Evolutionary conservation across 2,329 filamentous ascomycete species (phyloP), one percentile per base, ranked within the genome.

Genomic region (Xenoacremonium recifei): DNA sequence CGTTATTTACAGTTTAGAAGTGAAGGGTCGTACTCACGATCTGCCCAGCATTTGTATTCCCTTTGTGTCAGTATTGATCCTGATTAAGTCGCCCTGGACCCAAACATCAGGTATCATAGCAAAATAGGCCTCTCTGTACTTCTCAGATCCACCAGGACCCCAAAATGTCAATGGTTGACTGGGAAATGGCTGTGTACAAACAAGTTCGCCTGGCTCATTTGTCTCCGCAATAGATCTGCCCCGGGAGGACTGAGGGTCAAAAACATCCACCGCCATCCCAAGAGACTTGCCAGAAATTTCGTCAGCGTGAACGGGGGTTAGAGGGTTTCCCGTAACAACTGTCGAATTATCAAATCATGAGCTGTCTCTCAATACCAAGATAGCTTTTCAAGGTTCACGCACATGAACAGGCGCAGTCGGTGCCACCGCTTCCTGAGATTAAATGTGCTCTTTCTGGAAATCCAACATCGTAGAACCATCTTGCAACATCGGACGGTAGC

Each of bases 121-220:
- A 21, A 45, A 45, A 13, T 45, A 45, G 9, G 42, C 21, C 3
- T 23, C 34, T 6, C 25, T 40, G 18, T 45, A 45, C 23, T 41
- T 45, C 13, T 34, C 34, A 5, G 9, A 12, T 2, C 21, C 35
- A 17, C 16, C 19, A 5, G 30, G 11, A 11, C 42, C 42, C 38
- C 38, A 45, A 9, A 45, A 45, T 9, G 20, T 29, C 18, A 45
- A 13, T 4, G 42, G 42, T 13, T 45, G 42, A 21, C 37, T 37
- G 11, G 38, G 42, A 27, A 45, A 45, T 6, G 42, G 42, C 11
- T 34, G 27, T 6, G 38, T 45, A 23, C 42, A 45, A 10, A 45
- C 42, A 6, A 45, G 15, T 11, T 45, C 42, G 13, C 42, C 42
- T 4, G 42, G 27, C 11, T 30, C 34, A 4, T 23, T 31, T 5